These are phyloP conservation scores for Primulina eburnea DNA, from an alignment of 257 asterid genomes.

Conservation along the genomic window DNA sequence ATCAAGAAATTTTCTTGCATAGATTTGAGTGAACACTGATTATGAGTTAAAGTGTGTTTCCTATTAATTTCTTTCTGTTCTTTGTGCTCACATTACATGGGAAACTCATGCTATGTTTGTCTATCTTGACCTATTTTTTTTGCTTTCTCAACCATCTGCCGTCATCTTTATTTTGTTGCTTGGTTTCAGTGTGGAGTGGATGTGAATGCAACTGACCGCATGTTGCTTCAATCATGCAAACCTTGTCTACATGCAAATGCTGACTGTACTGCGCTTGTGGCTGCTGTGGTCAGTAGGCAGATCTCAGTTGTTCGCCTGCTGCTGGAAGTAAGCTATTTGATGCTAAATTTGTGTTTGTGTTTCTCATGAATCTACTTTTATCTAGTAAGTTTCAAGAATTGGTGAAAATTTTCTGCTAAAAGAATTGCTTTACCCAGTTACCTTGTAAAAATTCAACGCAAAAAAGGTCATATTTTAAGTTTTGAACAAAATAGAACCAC, in stretches of 20 bases:
- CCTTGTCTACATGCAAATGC: slow-evolving; percentile 71
- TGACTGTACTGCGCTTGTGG: slow-evolving; percentile 72
- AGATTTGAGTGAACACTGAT: neutral
- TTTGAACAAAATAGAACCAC: neutral
- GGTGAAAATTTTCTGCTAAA: neutral
- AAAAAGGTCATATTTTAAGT: neutral
- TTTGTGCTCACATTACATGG: slow-evolving; percentile 9
- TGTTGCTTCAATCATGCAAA: slow-evolving; percentile 66
- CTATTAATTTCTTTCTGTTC: neutral
- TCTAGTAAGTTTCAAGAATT: neutral
- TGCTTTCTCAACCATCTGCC: neutral
- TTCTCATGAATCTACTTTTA: neutral
- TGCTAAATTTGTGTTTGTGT: slow-evolving; percentile 1
- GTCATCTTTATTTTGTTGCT: slow-evolving; percentile 27
- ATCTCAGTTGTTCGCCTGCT: slow-evolving; percentile 55
- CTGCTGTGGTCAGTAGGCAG: slow-evolving; percentile 75
- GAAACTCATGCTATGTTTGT: slow-evolving; percentile 1
- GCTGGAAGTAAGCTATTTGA: slow-evolving; percentile 49
- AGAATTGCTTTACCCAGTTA: neutral
- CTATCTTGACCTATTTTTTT: slow-evolving; percentile 1
- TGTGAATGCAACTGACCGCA: slow-evolving; percentile 55
- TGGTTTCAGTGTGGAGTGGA: slow-evolving; percentile 71
- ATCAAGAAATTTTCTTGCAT: neutral
- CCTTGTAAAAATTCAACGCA: neutral
- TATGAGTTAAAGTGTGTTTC: neutral